Conservation (phyloP, 169 alveolate genomes). For the Plasmodium blacklocki region DNA sequence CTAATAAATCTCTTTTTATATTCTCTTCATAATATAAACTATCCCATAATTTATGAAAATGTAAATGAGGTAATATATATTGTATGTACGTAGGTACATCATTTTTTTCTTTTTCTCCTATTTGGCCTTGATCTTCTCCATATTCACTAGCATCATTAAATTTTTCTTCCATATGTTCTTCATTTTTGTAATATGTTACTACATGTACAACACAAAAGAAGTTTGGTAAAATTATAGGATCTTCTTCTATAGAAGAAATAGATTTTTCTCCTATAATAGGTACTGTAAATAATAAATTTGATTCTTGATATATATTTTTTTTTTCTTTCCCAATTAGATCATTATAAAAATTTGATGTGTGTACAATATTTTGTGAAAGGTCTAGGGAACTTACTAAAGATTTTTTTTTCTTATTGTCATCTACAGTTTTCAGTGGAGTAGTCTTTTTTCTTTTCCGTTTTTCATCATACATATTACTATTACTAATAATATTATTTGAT, state of each 20-base stretch:
- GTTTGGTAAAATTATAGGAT: constrained; percentile 67
- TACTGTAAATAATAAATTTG: constrained; percentile 64
- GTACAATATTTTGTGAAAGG: constrained; percentile 23
- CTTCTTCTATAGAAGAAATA: constrained; percentile 69
- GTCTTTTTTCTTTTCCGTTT: not conserved
- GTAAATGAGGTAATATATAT: constrained; percentile 84
- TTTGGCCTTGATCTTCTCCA: constrained; percentile 18
- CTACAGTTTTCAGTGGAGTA: constrained; percentile 2
- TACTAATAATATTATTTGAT: not conserved
- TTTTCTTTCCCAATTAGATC: constrained; percentile 48
- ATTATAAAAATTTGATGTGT: constrained; percentile 16
- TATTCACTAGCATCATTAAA: constrained; percentile 70
- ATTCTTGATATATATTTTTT: not conserved
- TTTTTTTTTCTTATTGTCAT: not conserved
- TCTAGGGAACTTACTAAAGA: constrained; percentile 17
- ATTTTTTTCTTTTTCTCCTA: constrained; percentile 35
- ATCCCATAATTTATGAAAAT: constrained; percentile 87
- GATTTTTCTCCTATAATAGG: constrained; percentile 76
- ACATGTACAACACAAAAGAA: constrained; percentile 72
- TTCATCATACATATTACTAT: constrained; percentile 6
- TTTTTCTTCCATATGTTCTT: constrained; percentile 71
- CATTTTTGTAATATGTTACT: constrained; percentile 74
- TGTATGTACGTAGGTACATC: constrained; percentile 78
- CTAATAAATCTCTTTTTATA: constrained; percentile 83
- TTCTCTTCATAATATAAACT: constrained; percentile 81